Conservation (phyloP, 345 rosid species). For the Pelargonium nanum region DNA sequence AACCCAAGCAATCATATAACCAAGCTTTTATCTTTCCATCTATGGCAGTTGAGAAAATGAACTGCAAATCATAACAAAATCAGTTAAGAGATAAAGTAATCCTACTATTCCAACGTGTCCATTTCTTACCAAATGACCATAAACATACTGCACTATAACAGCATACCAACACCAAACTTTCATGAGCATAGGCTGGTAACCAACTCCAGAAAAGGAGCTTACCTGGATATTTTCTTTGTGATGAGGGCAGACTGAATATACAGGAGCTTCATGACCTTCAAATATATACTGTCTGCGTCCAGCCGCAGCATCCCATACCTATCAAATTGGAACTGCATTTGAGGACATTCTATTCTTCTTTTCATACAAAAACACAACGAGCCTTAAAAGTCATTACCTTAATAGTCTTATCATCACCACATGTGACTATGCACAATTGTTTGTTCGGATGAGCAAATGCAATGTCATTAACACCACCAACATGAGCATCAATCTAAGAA, state of each 20-base stretch:
- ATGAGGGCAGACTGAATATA: constrained; percentile 48
- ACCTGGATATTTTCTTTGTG: constrained; percentile 41
- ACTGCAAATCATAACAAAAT: constrained; percentile 30
- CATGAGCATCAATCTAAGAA: constrained; percentile 59
- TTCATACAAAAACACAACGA: not conserved
- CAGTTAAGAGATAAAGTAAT: not conserved
- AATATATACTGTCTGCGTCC: constrained; percentile 31
- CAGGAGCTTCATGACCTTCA: constrained; percentile 51
- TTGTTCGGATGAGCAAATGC: constrained; percentile 50
- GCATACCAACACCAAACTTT: not conserved
- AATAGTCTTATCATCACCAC: constrained; percentile 58
- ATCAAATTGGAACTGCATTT: constrained; percentile 1
- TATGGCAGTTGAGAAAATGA: constrained; percentile 75
- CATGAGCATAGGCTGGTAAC: not conserved
- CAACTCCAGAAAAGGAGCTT: not conserved
- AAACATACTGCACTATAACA: not conserved
- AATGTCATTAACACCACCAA: constrained; percentile 50
- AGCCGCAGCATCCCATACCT: constrained; percentile 43
- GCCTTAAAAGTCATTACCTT: constrained; percentile 19
- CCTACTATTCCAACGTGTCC: not conserved
- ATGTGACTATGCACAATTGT: constrained; percentile 44
- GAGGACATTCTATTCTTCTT: not conserved
- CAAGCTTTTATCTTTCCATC: constrained; percentile 94
- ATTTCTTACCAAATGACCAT: too few relatives aligned
- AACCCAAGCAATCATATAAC: constrained; percentile 69